Percentiles rank a stretch among this genome's conserved stretches.
Evolutionary conservation across 139 green algal genomes (phyloP).

Genomic region (Chlamydomonas incerta): DNA sequence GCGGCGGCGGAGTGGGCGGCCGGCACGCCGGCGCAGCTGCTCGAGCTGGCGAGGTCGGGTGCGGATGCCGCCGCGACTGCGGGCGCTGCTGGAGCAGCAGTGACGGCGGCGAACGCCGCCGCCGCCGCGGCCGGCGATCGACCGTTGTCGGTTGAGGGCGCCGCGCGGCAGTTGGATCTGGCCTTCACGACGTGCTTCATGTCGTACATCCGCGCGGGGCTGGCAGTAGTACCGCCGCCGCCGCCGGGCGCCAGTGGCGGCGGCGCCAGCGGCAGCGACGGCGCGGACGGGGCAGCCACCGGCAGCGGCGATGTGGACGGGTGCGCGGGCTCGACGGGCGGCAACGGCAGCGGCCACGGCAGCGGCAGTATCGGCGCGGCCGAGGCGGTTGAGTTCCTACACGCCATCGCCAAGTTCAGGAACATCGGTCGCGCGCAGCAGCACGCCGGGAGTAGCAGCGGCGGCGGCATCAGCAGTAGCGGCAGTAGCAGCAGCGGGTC

Average conservation of each 20-base stretch:
- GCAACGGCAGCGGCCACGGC: background rate
- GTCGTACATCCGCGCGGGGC: no score
- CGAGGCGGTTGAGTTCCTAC: background rate
- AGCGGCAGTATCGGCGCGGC: background rate
- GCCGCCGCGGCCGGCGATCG: no score
- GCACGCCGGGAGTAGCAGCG: background rate
- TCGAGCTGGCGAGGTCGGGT: no score
- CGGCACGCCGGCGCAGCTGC: background rate
- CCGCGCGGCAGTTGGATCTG: no score
- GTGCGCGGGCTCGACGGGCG: background rate
- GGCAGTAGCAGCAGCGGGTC: background rate
- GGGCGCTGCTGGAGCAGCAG: background rate
- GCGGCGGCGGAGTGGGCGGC: background rate
- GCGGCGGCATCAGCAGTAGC: no score
- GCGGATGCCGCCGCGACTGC: background rate
- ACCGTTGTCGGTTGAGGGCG: no score
- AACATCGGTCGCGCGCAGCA: background rate
- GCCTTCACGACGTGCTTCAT: no score
- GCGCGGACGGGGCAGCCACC: background rate
- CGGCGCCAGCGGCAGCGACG: background rate
- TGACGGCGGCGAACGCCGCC: no score
- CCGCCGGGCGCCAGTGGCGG: no score
- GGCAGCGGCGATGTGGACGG: background rate
- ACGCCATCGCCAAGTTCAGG: background rate
- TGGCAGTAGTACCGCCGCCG: no score